Evolutionary conservation across 2,329 filamentous ascomycete genomes (phyloP).

Genomic region (Aspergillus sp.): DNA sequence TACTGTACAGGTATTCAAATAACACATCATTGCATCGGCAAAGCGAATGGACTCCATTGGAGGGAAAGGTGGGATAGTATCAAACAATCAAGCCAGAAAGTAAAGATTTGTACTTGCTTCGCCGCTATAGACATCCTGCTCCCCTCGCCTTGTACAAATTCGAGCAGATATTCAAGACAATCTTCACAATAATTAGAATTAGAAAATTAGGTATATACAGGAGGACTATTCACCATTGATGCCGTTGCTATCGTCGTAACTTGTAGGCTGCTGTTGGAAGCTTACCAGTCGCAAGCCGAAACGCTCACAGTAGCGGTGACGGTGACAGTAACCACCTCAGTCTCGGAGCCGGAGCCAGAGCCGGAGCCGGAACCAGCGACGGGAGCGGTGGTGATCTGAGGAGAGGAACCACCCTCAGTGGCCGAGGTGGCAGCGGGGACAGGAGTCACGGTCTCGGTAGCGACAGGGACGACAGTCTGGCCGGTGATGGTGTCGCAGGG

Average conservation of each 20-base stretch:
- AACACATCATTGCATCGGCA: constrained; percentile 2
- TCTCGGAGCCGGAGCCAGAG: constrained; percentile 10
- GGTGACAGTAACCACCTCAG: constrained; percentile 26
- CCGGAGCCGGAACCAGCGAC: constrained; percentile 15
- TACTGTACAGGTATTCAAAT: constrained; percentile 15
- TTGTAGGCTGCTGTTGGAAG: constrained; percentile 10
- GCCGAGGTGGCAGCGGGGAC: constrained; percentile 10
- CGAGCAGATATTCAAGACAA: constrained; percentile 9
- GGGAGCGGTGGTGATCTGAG: constrained; percentile 21
- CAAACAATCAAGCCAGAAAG: constrained; percentile 18
- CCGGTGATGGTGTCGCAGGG: constrained; percentile 19
- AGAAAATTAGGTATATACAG: constrained; percentile 39
- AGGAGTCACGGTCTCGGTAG: constrained; percentile 13
- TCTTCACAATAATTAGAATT: constrained; percentile 31
- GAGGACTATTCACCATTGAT: constrained; percentile 23
- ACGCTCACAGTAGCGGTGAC: constrained; percentile 30
- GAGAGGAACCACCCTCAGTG: constrained; percentile 14
- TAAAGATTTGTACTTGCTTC: constrained; percentile 1
- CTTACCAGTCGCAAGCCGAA: constrained; percentile 20
- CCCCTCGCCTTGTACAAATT: background rate
- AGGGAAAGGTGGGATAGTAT: constrained; percentile 21
- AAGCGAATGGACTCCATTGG: constrained; percentile 36
- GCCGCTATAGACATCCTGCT: constrained; percentile 1
- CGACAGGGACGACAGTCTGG: constrained; percentile 14
- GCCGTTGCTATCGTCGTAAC: constrained; percentile 28